Evolutionary conservation across 306 rosid genomes (phyloP), one percentile per base, ranked within the genome.

Genomic region (Cercis canadensis): DNA sequence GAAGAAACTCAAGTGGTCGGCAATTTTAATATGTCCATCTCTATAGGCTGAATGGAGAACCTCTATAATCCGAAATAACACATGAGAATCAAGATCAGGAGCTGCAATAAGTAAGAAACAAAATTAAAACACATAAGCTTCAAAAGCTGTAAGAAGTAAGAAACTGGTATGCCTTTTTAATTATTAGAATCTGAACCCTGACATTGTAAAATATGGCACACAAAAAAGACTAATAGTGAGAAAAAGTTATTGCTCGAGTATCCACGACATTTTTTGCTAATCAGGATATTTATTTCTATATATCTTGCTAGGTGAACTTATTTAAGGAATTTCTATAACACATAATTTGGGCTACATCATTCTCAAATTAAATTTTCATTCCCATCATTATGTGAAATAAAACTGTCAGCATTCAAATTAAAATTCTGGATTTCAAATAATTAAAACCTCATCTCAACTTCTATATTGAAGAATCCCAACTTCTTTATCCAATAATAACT

Each of bases 31-130:
- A 39, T 67, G 82, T 47, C 96, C 95, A 21, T 68, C 84, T 62
- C 63, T 75, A 75, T 86, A 91, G 52, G 91, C 80, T 17, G 88
- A 87, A 77, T 91, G 77, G 63, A 94, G 84, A 77, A 89, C 74
- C 80, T 91, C 96, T 11, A 91, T 55, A 14, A 62, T 77, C 33
- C 89, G 85, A 65, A 83, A 81, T 69, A 87, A 63, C 47, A 63
- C 57, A 39, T 19, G 17, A 4, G 87, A 84, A n/a, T 89, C 92
- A 74, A 91, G 75, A 81, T 86, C 88, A 34, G 85, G 87, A 75
- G 89, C 98, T 94, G 85, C 75, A 79, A 78, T 51, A 21, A 33
- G 55, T 15, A 60, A 34, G 39, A 76, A 75, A 58, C 31, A 37
- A 13, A 57, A 40, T 9, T 57, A 52, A 62, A 16, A 54, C 45